Evolutionary conservation across 176 grass and related monocot species (phyloP).

Genomic region (Calamus simplicifolius): DNA sequence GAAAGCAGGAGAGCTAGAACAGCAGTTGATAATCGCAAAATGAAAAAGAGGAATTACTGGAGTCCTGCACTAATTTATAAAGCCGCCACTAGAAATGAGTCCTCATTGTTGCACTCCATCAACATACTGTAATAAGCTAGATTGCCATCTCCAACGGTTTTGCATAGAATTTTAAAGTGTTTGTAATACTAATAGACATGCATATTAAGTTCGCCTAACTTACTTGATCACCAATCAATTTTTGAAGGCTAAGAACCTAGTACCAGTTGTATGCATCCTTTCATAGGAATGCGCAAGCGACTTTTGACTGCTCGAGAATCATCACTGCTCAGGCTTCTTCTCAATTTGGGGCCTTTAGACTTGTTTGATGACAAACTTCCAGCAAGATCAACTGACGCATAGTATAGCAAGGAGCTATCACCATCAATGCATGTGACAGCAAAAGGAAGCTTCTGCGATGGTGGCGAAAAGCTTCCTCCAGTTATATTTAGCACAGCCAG

Average conservation of each 20-base stretch:
- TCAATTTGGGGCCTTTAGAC: conserved; percentile 39
- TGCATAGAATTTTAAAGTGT: no score
- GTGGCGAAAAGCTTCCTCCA: conserved; percentile 75
- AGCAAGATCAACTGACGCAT: conserved; percentile 73
- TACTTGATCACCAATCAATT: conserved; percentile 16
- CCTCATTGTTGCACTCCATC: no score
- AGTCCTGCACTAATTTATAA: no score
- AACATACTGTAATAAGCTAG: no score
- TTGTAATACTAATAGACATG: background rate
- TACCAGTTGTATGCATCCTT: conserved; percentile 95
- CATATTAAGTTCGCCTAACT: conserved; percentile 8
- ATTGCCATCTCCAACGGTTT: no score
- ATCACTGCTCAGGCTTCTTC: conserved; percentile 39
- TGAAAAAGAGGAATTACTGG: no score
- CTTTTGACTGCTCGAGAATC: conserved; percentile 65
- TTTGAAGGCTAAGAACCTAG: conserved; percentile 23
- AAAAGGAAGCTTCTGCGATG: conserved; percentile 86
- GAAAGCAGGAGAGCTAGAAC: no score
- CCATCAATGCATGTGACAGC: conserved; percentile 76
- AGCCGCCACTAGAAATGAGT: no score
- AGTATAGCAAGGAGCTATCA: conserved; percentile 80
- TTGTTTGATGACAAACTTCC: conserved; percentile 48
- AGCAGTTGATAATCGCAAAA: no score
- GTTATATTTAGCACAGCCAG: conserved; percentile 77
- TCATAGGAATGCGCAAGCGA: conserved; percentile 74